Percentiles rank a stretch among this genome's conserved stretches.
Evolutionary conservation across 805 yeast genomes (phyloP).

Genomic region (Priceomyces fermenticarens): DNA sequence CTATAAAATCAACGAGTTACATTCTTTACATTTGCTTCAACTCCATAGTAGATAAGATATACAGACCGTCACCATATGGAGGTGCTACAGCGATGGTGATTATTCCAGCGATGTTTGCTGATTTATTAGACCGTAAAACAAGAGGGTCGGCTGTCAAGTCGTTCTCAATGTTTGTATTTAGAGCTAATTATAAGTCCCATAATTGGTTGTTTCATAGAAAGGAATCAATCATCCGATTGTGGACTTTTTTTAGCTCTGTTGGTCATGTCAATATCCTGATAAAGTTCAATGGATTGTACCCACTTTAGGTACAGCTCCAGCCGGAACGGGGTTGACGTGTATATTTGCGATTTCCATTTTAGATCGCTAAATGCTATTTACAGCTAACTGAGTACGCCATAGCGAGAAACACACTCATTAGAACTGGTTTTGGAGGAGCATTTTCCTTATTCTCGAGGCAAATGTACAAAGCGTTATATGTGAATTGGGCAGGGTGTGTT

Average conservation of each 20-base stretch:
- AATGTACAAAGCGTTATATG: conserved; percentile 43
- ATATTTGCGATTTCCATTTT: conserved; percentile 51
- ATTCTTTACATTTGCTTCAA: conserved; percentile 29
- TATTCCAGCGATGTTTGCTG: conserved; percentile 78
- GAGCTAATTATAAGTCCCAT: conserved; percentile 72
- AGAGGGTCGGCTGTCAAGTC: neutral
- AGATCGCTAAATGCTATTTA: conserved; percentile 53
- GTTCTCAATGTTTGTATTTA: conserved; percentile 51
- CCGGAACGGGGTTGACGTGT: conserved; percentile 40
- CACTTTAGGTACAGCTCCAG: conserved; percentile 32
- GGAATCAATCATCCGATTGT: conserved; percentile 40
- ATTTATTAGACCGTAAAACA: conserved; percentile 45
- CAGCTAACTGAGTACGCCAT: conserved; percentile 53
- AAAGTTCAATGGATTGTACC: conserved; percentile 67
- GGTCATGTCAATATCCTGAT: conserved; percentile 73
- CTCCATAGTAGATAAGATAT: conserved; percentile 66
- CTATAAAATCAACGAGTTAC: too few species aligned
- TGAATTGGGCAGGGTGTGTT: conserved; percentile 48
- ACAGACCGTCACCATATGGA: conserved; percentile 63
- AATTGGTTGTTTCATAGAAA: conserved; percentile 31
- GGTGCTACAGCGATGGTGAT: conserved; percentile 82
- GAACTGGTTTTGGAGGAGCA: conserved; percentile 51
- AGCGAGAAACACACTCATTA: conserved; percentile 52
- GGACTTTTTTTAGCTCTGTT: conserved; percentile 70
- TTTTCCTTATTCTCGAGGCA: conserved; percentile 51